Evolutionary conservation across 768 basidiomycete genomes (phyloP).

Genomic region (Termitomyces sp.): DNA sequence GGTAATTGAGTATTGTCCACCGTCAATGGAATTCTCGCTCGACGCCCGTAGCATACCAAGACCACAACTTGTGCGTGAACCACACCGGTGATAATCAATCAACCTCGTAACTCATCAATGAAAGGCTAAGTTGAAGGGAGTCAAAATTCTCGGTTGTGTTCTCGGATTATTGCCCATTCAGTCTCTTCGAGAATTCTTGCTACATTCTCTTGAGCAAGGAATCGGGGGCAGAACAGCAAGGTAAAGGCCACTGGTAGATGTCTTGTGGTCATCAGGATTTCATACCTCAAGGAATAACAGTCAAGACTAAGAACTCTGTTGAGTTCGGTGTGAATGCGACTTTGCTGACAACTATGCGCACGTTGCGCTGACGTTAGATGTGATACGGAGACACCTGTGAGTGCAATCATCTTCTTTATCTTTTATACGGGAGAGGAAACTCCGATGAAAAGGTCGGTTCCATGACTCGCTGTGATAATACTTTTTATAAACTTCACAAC

Average conservation of each 20-base stretch:
- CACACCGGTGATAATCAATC: neutral
- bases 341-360: too few species aligned
- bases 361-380: neutral
- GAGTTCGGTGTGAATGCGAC: too few species aligned
- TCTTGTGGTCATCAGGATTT: neutral
- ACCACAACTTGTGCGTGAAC: neutral
- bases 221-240: neutral
- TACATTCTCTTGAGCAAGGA: too few species aligned
- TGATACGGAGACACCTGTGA: constrained; percentile 6
- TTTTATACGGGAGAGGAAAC: neutral
- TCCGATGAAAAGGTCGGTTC: neutral
- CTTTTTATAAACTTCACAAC: constrained; percentile 8
- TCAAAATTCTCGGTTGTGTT: neutral
- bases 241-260: too few species aligned
- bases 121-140: neutral
- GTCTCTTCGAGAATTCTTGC: neutral
- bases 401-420: neutral
- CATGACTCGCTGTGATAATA: constrained; percentile 5
- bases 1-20: too few species aligned
- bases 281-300: neutral
- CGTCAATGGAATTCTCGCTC: neutral
- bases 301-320: neutral
- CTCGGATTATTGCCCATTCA: neutral
- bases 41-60: neutral
- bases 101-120: neutral